Percentiles rank a stretch among this genome's conserved stretches.
Evolutionary conservation across 768 basidiomycete genomes (phyloP).

Genomic region (Boletus vinaceobasis): DNA sequence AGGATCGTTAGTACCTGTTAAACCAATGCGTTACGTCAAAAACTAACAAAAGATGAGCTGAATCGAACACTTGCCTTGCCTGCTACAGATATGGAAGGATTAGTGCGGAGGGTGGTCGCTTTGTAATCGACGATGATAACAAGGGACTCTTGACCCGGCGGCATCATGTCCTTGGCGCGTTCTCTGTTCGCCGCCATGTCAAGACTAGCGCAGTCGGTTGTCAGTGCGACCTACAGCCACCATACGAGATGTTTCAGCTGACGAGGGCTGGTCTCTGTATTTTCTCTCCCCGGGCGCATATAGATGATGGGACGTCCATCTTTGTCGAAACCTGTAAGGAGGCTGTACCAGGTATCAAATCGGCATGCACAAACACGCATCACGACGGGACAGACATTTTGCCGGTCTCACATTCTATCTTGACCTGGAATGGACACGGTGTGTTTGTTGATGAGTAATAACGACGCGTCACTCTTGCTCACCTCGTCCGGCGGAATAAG

Average conservation of each 20-base stretch:
- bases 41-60: not conserved
- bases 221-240: slow-evolving; percentile 59
- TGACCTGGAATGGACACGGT: slow-evolving; percentile 39
- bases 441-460: not conserved
- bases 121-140: slow-evolving; percentile 87
- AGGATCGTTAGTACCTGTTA: slow-evolving; percentile 67
- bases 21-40: not conserved
- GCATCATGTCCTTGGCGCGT: slow-evolving; percentile 87
- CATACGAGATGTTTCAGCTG: slow-evolving; percentile 86
- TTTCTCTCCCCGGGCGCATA: slow-evolving; percentile 85
- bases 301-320: slow-evolving; percentile 87
- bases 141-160: slow-evolving; percentile 76
- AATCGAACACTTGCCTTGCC: slow-evolving; percentile 50
- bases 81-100: slow-evolving; percentile 78
- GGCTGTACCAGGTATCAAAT: slow-evolving; percentile 37
- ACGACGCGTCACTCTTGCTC: slow-evolving; percentile 4
- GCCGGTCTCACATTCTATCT: slow-evolving; percentile 77
- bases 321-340: slow-evolving; percentile 80
- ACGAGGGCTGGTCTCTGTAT: slow-evolving; percentile 71
- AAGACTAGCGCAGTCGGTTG: not conserved
- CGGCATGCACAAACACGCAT: not conserved
- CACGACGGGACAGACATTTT: slow-evolving; percentile 63
- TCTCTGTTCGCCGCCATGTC: slow-evolving; percentile 48
- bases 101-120: slow-evolving; percentile 74
- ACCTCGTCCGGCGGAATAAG: slow-evolving; percentile 77